phyloP scores from a whole-genome alignment of 768 basidiomycete genomes.

The Panellus pusillus region DNA sequence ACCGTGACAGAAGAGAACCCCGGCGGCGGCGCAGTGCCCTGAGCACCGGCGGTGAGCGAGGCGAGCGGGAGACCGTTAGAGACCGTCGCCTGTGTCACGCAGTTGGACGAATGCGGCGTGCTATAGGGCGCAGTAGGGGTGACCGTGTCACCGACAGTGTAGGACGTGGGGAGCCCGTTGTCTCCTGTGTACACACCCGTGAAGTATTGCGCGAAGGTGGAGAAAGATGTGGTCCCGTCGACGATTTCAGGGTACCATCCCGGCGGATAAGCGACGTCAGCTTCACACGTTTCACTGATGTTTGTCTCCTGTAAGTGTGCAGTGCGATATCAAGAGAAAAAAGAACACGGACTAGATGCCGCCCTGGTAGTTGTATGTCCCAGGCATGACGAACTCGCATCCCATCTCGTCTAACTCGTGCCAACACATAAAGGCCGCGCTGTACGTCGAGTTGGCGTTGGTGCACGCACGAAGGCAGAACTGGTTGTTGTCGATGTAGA shows the following conservation, averaged over 20 bases:
- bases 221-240: slow-evolving; percentile 38
- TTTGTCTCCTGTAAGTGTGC: neutral
- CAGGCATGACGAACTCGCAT: slow-evolving; percentile 46
- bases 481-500: slow-evolving; percentile 37
- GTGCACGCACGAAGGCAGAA: slow-evolving; percentile 45
- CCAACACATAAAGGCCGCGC: slow-evolving; percentile 14
- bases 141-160: slow-evolving; percentile 41
- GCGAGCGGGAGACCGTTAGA: slow-evolving; percentile 37
- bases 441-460: slow-evolving; percentile 42
- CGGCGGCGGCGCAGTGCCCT: slow-evolving; percentile 6
- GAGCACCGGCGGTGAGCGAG: slow-evolving; percentile 1
- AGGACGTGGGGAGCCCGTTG: slow-evolving; percentile 21
- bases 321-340: neutral
- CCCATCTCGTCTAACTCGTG: slow-evolving; percentile 35
- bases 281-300: slow-evolving; percentile 40
- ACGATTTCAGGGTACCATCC: slow-evolving; percentile 44
- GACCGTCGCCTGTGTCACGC: slow-evolving; percentile 35
- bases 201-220: slow-evolving; percentile 44
- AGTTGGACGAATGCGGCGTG: slow-evolving; percentile 43
- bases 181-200: slow-evolving; percentile 36
- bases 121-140: slow-evolving; percentile 37
- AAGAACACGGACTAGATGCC: slow-evolving; percentile 34
- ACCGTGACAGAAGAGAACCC: neutral
- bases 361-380: slow-evolving; percentile 41
- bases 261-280: slow-evolving; percentile 45